Evolutionary conservation across 2,329 filamentous ascomycete species (phyloP).

Genomic region (Cladosporium sp.): DNA sequence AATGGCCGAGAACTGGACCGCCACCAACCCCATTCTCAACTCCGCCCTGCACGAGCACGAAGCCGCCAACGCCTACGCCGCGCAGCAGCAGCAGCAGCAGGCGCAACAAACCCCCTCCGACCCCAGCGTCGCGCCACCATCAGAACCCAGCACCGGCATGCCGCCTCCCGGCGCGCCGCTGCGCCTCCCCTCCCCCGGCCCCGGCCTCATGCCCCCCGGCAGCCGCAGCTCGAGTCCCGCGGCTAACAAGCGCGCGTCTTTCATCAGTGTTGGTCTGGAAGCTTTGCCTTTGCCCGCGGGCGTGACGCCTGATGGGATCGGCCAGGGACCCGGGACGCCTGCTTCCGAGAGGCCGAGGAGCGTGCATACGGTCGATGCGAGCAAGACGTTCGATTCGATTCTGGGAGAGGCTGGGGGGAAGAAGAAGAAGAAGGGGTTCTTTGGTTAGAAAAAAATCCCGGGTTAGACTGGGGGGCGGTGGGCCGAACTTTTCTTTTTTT

Average conservation of each 20-base stretch:
- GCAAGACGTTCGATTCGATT: slow-evolving; percentile 49
- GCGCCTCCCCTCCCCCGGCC: slow-evolving; percentile 10
- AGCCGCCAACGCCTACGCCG: slow-evolving; percentile 19
- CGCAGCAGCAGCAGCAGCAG: too few relatives aligned
- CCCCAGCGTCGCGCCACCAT: too few relatives aligned
- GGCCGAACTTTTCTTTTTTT: too few relatives aligned
- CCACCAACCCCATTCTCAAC: slow-evolving; percentile 34
- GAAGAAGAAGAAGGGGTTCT: slow-evolving; percentile 25
- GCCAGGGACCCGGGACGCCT: neutral
- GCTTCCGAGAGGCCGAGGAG: slow-evolving; percentile 26
- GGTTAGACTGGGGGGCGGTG: too few relatives aligned
- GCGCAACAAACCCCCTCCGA: slow-evolving; percentile 14
- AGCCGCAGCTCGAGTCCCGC: slow-evolving; percentile 16
- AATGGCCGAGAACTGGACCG: slow-evolving; percentile 58
- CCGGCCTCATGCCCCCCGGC: neutral
- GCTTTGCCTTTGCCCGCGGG: slow-evolving; percentile 43
- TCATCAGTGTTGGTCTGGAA: slow-evolving; percentile 45
- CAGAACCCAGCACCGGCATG: too few relatives aligned
- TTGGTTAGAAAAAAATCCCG: slow-evolving; percentile 16
- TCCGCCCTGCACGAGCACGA: slow-evolving; percentile 28
- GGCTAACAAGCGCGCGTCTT: slow-evolving; percentile 37
- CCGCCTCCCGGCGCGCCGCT: neutral
- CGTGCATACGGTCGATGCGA: slow-evolving; percentile 31
- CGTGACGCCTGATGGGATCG: slow-evolving; percentile 33
- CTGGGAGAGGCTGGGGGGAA: slow-evolving; percentile 31